phyloP scores from a whole-genome alignment of 768 basidiomycete species.

The Calocera viscosa region DNA sequence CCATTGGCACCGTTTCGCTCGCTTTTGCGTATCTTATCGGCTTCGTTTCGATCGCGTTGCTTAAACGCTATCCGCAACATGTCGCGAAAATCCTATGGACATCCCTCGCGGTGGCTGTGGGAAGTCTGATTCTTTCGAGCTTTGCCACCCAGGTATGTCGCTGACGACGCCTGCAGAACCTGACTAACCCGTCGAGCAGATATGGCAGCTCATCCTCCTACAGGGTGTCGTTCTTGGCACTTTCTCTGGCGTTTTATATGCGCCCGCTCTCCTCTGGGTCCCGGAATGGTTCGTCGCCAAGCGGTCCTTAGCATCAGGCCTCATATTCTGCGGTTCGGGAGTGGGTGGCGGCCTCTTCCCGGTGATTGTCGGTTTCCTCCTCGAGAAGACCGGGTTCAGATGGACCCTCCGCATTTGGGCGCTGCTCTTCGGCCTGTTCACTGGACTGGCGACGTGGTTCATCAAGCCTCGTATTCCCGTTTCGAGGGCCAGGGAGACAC shows the following conservation, averaged over 20 bases:
- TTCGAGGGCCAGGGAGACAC: not conserved
- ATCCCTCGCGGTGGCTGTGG: not conserved
- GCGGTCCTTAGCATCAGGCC: not conserved
- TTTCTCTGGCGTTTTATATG: not conserved
- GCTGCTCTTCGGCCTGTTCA: not conserved
- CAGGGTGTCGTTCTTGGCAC: constrained; percentile 10
- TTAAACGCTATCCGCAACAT: not conserved
- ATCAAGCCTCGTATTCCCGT: constrained; percentile 7
- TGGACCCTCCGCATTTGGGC: constrained; percentile 11
- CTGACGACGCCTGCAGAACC: not conserved
- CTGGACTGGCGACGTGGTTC: not conserved
- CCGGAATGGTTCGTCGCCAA: constrained; percentile 11
- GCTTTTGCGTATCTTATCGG: constrained; percentile 4
- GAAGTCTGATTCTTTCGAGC: not conserved
- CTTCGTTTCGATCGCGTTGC: not conserved
- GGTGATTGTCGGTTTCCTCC: not conserved
- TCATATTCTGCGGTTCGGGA: constrained; percentile 6
- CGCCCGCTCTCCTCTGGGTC: constrained; percentile 9
- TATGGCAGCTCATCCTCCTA: constrained; percentile 5
- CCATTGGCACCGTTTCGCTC: constrained; percentile 7
- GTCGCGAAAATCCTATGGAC: not conserved
- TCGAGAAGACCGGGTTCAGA: not conserved
- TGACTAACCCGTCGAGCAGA: not conserved
- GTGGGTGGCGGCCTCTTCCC: constrained; percentile 11
- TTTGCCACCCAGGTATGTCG: constrained; percentile 4